Percentiles rank a stretch among this genome's conserved stretches.
These are phyloP conservation scores for Populus hybrid DNA, from an alignment of 441 rosid species.

Conservation along the genomic window DNA sequence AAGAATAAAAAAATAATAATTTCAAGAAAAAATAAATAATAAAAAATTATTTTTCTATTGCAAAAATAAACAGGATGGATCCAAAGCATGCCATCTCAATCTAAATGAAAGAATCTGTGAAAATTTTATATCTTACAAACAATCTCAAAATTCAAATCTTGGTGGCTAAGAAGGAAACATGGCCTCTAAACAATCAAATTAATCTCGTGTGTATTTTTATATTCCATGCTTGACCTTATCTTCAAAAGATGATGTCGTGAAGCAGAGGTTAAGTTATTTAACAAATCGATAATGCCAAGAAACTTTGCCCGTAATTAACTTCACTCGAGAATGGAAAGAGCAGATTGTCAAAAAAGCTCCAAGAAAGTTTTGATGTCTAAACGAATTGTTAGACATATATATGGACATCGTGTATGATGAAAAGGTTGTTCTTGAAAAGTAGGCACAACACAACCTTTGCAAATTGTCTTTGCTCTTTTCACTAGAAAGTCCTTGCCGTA, in stretches of 20 bases:
- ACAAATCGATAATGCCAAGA: background rate
- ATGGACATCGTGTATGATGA: background rate
- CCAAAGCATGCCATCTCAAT: too few species aligned
- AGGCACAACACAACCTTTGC: background rate
- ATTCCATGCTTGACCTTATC: background rate
- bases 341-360: background rate
- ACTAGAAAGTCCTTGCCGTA: constrained; percentile 15
- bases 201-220: too few species aligned
- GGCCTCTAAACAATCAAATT: background rate
- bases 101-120: too few species aligned
- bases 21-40: too few species aligned
- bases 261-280: background rate
- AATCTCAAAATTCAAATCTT: background rate
- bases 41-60: too few species aligned
- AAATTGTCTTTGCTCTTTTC: constrained; percentile 6
- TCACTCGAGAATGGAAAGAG: background rate
- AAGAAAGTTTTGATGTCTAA: background rate
- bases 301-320: background rate
- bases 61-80: too few species aligned
- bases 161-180: background rate
- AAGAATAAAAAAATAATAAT: too few species aligned
- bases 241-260: background rate
- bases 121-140: too few species aligned
- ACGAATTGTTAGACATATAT: background rate
- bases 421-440: constrained; percentile 18